Evolutionary conservation across 345 rosid species (phyloP).

Genomic region (Cardamine chenopodiifolia): DNA sequence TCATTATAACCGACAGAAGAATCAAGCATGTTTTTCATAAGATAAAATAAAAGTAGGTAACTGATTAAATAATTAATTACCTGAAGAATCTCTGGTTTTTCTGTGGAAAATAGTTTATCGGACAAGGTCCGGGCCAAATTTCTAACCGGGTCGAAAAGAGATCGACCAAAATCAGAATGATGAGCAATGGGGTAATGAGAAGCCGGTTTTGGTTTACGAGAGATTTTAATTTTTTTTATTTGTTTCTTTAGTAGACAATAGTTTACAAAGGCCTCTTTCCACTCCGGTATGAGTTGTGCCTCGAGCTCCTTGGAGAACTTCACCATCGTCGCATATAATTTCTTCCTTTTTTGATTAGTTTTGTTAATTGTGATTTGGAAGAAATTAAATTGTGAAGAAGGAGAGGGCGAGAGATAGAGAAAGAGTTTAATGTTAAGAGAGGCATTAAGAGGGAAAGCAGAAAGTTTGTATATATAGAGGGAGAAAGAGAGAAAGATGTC

Average conservation of each 20-base stretch:
- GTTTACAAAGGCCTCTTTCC: slow-evolving; percentile 95
- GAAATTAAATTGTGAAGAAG: slow-evolving; percentile 12
- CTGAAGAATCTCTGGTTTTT: slow-evolving; percentile 60
- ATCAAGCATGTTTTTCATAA: slow-evolving; percentile 15
- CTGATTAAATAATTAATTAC: slow-evolving; percentile 42
- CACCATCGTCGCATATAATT: slow-evolving; percentile 60
- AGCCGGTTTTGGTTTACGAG: slow-evolving; percentile 47
- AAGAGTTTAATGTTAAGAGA: slow-evolving; percentile 38
- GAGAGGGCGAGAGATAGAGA: not conserved
- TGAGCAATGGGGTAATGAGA: slow-evolving; percentile 41
- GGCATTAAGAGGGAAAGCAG: slow-evolving; percentile 39
- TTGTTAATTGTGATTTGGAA: not conserved
- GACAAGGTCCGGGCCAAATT: slow-evolving; percentile 47
- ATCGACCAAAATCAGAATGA: slow-evolving; percentile 48
- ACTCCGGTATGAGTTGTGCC: slow-evolving; percentile 96
- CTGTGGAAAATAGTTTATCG: slow-evolving; percentile 24
- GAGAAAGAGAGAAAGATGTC: slow-evolving; percentile 43
- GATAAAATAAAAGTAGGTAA: not conserved
- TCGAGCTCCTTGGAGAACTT: slow-evolving; percentile 96
- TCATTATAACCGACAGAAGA: slow-evolving; percentile 9
- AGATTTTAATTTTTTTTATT: slow-evolving; percentile 71
- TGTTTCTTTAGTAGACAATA: slow-evolving; percentile 90
- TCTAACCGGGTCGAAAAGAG: slow-evolving; percentile 64
- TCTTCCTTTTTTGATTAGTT: slow-evolving; percentile 40
- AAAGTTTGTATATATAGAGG: slow-evolving; percentile 48